Percentiles rank a stretch among this genome's conserved stretches.
These are phyloP conservation scores for Lepraria neglecta DNA, from an alignment of 495 filamentous ascomycete species.

Conservation along the genomic window DNA sequence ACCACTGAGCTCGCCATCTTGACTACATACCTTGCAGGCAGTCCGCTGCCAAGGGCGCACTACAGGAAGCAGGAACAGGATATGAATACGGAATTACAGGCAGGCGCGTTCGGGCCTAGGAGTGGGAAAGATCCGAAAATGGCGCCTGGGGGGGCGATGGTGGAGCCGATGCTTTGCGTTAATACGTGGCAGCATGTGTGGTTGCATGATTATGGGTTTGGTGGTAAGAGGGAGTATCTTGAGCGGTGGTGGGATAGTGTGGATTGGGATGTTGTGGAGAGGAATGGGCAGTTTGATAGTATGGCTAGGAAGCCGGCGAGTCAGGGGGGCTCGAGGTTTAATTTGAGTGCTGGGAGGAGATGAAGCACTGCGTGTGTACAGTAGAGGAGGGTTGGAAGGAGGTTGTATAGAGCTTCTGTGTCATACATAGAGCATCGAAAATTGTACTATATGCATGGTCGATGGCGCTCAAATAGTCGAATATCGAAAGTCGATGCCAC, in stretches of 20 bases:
- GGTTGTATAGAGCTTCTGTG: background rate
- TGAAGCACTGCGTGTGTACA: background rate
- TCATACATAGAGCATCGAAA: background rate
- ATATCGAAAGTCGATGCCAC: too few relatives aligned
- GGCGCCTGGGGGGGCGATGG: conserved; percentile 62
- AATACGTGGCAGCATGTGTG: conserved; percentile 97
- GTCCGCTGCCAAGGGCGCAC: conserved; percentile 78
- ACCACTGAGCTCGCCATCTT: conserved; percentile 58
- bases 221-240: conserved; percentile 69
- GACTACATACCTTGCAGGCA: conserved; percentile 84
- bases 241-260: conserved; percentile 80
- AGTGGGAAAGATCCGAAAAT: conserved; percentile 39
- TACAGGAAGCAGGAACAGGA: conserved; percentile 73
- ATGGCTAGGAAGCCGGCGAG: background rate
- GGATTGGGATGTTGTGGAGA: conserved; percentile 69
- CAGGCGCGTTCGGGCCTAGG: conserved; percentile 46
- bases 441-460: background rate
- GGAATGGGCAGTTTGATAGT: conserved; percentile 13
- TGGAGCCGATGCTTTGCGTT: conserved; percentile 75
- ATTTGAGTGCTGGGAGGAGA: background rate
- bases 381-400: background rate
- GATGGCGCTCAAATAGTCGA: too few relatives aligned
- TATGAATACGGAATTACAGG: conserved; percentile 56
- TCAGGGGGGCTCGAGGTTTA: background rate
- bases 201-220: conserved; percentile 76